A percentile compares a stretch with the other conserved stretches of the same genome.
phyloP scores from a whole-genome alignment of 305 asterid genomes.

The Plantago coronopus region DNA sequence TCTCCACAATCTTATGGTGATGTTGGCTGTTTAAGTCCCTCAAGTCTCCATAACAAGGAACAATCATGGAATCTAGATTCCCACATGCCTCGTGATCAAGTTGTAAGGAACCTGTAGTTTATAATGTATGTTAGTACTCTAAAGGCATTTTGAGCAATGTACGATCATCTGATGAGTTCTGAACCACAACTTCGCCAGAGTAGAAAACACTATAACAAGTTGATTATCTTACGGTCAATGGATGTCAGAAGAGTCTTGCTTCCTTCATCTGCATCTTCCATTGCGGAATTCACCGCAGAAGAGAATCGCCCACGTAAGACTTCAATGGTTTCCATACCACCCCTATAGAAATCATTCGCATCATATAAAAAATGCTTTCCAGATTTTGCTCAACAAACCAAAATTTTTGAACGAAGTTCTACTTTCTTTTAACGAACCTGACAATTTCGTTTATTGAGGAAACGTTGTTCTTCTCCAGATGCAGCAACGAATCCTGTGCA shows the following conservation, averaged over 20 bases:
- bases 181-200: background rate
- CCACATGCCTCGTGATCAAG: constrained; percentile 89
- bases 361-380: constrained; percentile 11
- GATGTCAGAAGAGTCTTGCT: constrained; percentile 78
- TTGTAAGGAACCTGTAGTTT: constrained; percentile 69
- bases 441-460: constrained; percentile 67
- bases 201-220: background rate
- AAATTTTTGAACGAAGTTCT: too few relatives aligned
- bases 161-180: background rate
- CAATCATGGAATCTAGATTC: constrained; percentile 76
- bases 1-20: constrained; percentile 74
- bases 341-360: constrained; percentile 38
- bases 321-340: constrained; percentile 76
- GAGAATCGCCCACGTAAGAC: constrained; percentile 59
- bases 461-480: constrained; percentile 67
- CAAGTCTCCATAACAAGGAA: constrained; percentile 84
- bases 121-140: constrained; percentile 9
- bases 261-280: constrained; percentile 71
- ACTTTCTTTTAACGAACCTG: constrained; percentile 45
- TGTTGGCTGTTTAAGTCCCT: constrained; percentile 77
- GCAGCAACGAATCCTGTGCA: constrained; percentile 75
- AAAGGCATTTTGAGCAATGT: constrained; percentile 13
- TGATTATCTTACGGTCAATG: constrained; percentile 64
- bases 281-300: constrained; percentile 69
- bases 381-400: too few relatives aligned